Evolutionary conservation across 2,329 filamentous ascomycete genomes (phyloP), one percentile per base, ranked within the genome.

Genomic region (Colletotrichum falcatum): DNA sequence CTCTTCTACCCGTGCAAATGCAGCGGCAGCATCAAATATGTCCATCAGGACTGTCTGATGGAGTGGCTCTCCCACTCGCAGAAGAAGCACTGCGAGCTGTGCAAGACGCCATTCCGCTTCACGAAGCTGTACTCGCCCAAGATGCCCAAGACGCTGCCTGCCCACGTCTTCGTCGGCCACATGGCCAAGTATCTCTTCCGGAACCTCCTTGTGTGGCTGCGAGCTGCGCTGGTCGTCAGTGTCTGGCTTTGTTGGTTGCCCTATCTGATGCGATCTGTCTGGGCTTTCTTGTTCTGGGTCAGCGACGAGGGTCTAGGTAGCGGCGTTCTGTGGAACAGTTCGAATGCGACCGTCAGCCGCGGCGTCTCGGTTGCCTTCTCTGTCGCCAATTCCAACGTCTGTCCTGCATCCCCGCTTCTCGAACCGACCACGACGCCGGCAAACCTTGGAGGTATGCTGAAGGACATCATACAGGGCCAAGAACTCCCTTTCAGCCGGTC

Each of bases 1-100:
- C 88, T 99, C 48, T 99, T 97, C 84, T 96, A 97, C 79, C 96
- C 96, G 7, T 99, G 96, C 90, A 98, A 98, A 85, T 99, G 96
- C 84, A 98, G 94, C 78, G 96, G 96, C 67, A 98, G 95, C 83
- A 99, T 99, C 84, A 98, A 97, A 84, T 97, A 92, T 78, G 96
- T 99, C 72, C 96, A 99, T 80, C 96, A 99, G 82, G 93, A 97
- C 79, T 99, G 96, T 80, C 84, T 99, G 81, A 97, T 99, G 92
- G 95, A 98, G 82, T 99, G 96, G 96, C 87, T 99, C 28, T 95
- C 94, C 60, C 97, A 99, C 81, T 98, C 96, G 1, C 95, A 99
- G 80, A 99, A 99, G 88, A 98, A 98, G 81, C 93, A 99, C 85
- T 99, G 97, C 86, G 96, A 99, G 84, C 90, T 99, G 44, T 99